Conservation (phyloP, 495 filamentous ascomycete genomes). For the Aspergillus olivimuriae region DNA sequence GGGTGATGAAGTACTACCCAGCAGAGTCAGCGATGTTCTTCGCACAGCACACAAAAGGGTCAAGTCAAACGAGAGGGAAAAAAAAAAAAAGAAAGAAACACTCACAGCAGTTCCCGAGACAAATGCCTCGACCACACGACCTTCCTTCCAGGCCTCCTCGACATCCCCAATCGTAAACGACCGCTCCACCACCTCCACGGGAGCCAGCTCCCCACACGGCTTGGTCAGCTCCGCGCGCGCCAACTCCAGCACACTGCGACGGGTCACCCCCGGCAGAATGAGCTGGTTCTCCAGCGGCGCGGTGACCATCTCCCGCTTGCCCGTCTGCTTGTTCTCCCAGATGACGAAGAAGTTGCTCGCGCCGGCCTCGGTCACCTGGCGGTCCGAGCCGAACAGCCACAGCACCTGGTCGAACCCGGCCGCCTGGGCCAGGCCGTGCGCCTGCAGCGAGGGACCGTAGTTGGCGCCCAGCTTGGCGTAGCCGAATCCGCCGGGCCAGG, state of each 20-base stretch:
- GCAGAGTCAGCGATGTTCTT: too few relatives aligned
- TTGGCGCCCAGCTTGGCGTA: constrained; percentile 89
- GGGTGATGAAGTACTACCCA: constrained; percentile 74
- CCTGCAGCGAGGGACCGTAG: constrained; percentile 75
- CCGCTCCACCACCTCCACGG: constrained; percentile 69
- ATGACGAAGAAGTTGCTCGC: constrained; percentile 89
- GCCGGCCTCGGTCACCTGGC: constrained; percentile 83
- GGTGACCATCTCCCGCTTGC: constrained; percentile 68
- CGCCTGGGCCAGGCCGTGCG: constrained; percentile 63
- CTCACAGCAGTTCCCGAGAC: constrained; percentile 80
- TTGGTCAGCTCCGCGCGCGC: constrained; percentile 52
- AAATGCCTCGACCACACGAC: constrained; percentile 76
- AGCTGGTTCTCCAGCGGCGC: constrained; percentile 74
- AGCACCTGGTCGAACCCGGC: constrained; percentile 80
- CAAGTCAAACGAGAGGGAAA: background rate
- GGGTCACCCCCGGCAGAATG: constrained; percentile 80
- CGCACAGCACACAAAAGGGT: too few relatives aligned
- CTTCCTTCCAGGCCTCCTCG: constrained; percentile 63
- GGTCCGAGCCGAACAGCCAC: constrained; percentile 77
- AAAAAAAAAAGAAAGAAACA: constrained; percentile 3
- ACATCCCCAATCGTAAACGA: constrained; percentile 77
- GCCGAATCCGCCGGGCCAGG: constrained; percentile 90
- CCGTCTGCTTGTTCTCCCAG: constrained; percentile 60
- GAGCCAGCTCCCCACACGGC: constrained; percentile 37
- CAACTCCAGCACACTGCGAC: constrained; percentile 68